A percentile compares a stretch with the other conserved stretches of the same genome.
Evolutionary conservation across 139 green algal species (phyloP).

Genomic region (Asterochloris sp.): DNA sequence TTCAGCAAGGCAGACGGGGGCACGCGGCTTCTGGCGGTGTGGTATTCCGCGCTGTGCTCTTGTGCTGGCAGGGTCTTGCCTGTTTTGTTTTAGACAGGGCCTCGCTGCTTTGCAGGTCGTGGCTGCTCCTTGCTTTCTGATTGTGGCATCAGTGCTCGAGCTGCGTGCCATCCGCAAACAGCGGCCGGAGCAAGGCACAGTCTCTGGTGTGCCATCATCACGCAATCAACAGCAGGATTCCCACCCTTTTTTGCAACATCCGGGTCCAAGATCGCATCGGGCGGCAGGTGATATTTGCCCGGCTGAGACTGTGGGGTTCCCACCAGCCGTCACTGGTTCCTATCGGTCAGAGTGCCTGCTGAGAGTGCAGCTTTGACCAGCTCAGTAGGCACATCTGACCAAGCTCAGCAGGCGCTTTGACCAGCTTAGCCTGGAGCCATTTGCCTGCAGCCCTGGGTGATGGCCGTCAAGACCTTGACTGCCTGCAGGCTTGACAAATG

Average conservation of each 20-base stretch:
- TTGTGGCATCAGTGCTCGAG: not conserved
- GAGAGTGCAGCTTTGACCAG: too few species aligned
- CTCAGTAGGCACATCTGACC: too few species aligned
- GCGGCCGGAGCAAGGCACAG: too few species aligned
- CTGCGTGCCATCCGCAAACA: not conserved
- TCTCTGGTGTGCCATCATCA: too few species aligned
- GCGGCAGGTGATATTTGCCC: too few species aligned
- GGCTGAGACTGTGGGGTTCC: not conserved
- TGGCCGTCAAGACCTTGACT: not conserved
- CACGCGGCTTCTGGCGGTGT: not conserved
- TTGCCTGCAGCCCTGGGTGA: not conserved
- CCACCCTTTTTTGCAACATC: too few species aligned
- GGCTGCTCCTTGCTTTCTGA: not conserved
- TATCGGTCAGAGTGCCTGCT: not conserved
- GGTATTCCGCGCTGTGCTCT: not conserved
- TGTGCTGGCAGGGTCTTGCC: not conserved
- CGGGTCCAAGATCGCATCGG: too few species aligned
- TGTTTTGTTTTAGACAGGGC: not conserved
- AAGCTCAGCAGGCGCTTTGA: not conserved
- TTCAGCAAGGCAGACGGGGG: not conserved
- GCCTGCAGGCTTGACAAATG: conserved; percentile 6
- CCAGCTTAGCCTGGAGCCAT: not conserved
- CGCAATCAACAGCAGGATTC: too few species aligned
- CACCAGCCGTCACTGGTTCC: not conserved
- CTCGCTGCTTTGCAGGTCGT: not conserved